Evolutionary conservation across 352 stramenopile genomes (phyloP).

Genomic region (Pythium volutum): DNA sequence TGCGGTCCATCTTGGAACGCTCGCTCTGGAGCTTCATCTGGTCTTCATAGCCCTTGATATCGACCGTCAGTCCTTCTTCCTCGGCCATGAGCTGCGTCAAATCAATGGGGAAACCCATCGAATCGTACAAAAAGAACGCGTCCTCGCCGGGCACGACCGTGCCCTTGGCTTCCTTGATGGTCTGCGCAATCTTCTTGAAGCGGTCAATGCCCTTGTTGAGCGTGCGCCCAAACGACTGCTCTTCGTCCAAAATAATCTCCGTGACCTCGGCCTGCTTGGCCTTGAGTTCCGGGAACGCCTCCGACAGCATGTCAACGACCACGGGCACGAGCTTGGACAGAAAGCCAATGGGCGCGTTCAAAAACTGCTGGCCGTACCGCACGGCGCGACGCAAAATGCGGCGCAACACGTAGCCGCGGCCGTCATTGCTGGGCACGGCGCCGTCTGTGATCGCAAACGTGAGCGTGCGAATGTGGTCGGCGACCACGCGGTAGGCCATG

Average conservation of each 20-base stretch:
- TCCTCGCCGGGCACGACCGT: constrained; percentile 91
- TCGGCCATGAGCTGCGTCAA: constrained; percentile 98
- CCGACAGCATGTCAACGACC: constrained; percentile 93
- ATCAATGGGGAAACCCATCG: constrained; percentile 98
- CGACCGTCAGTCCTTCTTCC: constrained; percentile 92
- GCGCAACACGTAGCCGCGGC: constrained; percentile 97
- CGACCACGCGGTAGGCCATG: constrained; percentile 94
- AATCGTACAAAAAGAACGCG: constrained; percentile 99
- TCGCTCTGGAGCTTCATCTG: constrained; percentile 92
- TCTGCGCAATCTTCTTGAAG: constrained; percentile 87
- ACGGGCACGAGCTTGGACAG: constrained; percentile 91
- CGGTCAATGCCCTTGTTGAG: constrained; percentile 93
- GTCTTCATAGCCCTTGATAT: constrained; percentile 92
- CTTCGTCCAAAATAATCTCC: constrained; percentile 97
- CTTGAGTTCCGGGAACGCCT: constrained; percentile 95
- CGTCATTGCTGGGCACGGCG: constrained; percentile 96
- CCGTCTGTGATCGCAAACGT: constrained; percentile 98
- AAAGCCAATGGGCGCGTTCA: constrained; percentile 95
- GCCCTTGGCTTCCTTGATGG: constrained; percentile 57
- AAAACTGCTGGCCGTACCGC: constrained; percentile 97
- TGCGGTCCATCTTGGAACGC: constrained; percentile 85
- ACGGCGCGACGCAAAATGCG: constrained; percentile 97
- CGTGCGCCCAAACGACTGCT: constrained; percentile 93
- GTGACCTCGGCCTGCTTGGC: constrained; percentile 88
- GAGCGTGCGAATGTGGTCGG: constrained; percentile 98